These are phyloP conservation scores for Anacardium occidentale DNA, from an alignment of 345 rosid genomes.

Conservation along the genomic window DNA sequence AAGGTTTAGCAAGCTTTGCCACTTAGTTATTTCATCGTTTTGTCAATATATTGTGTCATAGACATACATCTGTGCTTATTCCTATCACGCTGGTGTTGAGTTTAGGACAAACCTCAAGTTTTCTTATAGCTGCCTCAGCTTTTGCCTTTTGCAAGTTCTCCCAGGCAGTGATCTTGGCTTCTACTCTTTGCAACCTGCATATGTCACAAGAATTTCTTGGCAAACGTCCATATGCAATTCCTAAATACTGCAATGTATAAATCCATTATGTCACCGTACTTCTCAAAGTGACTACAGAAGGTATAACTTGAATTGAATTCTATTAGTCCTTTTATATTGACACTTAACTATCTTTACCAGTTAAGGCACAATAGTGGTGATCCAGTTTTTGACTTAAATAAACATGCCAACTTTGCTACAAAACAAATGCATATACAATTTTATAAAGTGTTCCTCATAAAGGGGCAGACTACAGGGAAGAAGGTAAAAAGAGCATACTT, in stretches of 20 bases:
- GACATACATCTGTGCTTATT: neutral
- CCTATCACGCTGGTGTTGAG: neutral
- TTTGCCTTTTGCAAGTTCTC: slow-evolving; percentile 93
- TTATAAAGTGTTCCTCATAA: too few species aligned
- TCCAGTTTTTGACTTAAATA: slow-evolving; percentile 5
- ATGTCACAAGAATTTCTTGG: neutral
- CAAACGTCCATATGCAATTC: neutral
- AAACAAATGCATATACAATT: too few species aligned
- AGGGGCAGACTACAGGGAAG: neutral
- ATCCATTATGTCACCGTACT: too few species aligned
- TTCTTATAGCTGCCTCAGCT: slow-evolving; percentile 93
- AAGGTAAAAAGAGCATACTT: slow-evolving; percentile 40
- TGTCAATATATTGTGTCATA: too few species aligned
- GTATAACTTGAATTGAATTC: neutral
- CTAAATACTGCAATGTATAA: neutral
- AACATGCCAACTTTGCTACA: neutral
- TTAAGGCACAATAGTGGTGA: neutral
- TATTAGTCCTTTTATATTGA: neutral
- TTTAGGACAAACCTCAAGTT: slow-evolving; percentile 66
- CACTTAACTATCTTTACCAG: neutral
- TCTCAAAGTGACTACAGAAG: too few species aligned
- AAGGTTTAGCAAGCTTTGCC: neutral
- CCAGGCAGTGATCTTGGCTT: slow-evolving; percentile 93
- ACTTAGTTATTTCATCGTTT: neutral
- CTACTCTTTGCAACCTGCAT: slow-evolving; percentile 77